Conservation (phyloP, 805 yeast species). For the Candida tammaniensis region DNA sequence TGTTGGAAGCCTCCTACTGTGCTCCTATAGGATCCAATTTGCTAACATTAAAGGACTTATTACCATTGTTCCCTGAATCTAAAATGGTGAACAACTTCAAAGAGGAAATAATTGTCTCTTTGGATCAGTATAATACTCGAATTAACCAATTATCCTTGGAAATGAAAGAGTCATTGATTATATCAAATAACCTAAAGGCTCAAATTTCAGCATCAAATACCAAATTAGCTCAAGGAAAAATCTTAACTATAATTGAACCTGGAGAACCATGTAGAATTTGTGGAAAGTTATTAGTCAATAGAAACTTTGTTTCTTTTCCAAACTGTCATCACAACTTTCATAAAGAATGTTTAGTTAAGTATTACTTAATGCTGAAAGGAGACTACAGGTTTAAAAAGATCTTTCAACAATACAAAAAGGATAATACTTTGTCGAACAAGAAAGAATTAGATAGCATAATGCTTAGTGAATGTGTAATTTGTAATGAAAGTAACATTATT, state of each 20-base stretch:
- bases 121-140: slow-evolving; percentile 66
- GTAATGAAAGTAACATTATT: slow-evolving; percentile 72
- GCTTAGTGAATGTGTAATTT: slow-evolving; percentile 65
- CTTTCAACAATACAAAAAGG: slow-evolving; percentile 52
- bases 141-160: slow-evolving; percentile 68
- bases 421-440: slow-evolving; percentile 36
- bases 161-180: slow-evolving; percentile 68
- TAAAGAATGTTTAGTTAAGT: slow-evolving; percentile 75
- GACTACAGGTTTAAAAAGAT: slow-evolving; percentile 66
- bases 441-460: slow-evolving; percentile 59
- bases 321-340: slow-evolving; percentile 86
- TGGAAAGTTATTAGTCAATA: slow-evolving; percentile 61
- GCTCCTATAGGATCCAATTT: slow-evolving; percentile 23
- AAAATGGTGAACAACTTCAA: slow-evolving; percentile 79
- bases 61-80: slow-evolving; percentile 83
- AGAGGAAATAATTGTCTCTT: slow-evolving; percentile 75
- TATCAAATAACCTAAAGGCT: slow-evolving; percentile 54
- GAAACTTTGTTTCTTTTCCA: slow-evolving; percentile 79
- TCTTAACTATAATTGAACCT: slow-evolving; percentile 70
- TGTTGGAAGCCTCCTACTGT: slow-evolving; percentile 28
- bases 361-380: slow-evolving; percentile 53
- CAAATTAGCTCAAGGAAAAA: slow-evolving; percentile 27
- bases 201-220: slow-evolving; percentile 52
- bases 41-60: slow-evolving; percentile 71
- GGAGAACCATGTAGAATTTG: slow-evolving; percentile 82